phyloP scores from a whole-genome alignment of 345 rosid genomes.

The Populus deltoides region DNA sequence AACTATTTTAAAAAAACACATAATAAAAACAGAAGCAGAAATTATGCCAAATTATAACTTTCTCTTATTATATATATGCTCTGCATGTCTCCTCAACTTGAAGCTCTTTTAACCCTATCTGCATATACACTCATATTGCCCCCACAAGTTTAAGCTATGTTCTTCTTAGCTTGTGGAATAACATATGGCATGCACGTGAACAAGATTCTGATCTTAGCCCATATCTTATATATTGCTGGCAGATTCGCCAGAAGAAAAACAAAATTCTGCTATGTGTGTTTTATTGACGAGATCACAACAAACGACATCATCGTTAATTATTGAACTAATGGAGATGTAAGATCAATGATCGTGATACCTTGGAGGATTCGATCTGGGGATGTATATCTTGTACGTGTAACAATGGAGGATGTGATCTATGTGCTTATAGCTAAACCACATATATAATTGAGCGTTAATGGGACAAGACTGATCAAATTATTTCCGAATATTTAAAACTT shows the following conservation, averaged over 20 bases:
- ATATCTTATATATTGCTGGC: neutral
- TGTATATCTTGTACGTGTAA: neutral
- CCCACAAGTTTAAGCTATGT: neutral
- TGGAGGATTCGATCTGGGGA: neutral
- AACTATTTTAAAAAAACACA: too few species aligned
- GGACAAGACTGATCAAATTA: neutral
- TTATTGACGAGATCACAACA: neutral
- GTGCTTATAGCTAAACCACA: neutral
- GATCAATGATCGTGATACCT: neutral
- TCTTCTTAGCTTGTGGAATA: neutral
- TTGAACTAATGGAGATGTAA: neutral
- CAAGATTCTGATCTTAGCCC: neutral
- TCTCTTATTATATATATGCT: neutral
- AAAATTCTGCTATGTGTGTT: too few species aligned
- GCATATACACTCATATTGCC: neutral
- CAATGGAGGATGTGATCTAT: neutral
- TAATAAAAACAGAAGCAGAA: too few species aligned
- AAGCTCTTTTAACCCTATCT: neutral
- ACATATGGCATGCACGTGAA: constrained; percentile 17
- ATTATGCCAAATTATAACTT: neutral
- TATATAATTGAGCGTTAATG: neutral
- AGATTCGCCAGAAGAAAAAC: neutral
- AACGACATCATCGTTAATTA: neutral
- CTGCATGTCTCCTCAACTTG: neutral
- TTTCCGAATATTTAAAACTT: neutral